phyloP scores from a whole-genome alignment of 179 eudicot species.

The Silene coronaria region DNA sequence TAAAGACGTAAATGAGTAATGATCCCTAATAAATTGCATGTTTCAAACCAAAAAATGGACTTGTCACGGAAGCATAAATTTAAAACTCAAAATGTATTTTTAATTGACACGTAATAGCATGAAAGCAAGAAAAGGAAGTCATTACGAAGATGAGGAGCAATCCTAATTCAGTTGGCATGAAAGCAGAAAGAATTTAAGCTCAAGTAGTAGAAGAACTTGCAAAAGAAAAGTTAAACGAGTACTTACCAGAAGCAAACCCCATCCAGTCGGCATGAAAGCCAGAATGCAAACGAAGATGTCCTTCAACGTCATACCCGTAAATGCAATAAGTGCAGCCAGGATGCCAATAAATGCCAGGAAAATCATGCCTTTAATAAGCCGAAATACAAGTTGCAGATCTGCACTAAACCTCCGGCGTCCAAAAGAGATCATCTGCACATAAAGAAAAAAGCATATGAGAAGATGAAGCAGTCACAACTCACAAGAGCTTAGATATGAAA shows the following conservation, averaged over 20 bases:
- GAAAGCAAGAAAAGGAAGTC: no score
- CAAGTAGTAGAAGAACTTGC: background rate
- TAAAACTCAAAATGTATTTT: no score
- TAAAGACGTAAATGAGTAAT: background rate
- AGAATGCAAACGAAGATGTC: slow-evolving; percentile 85
- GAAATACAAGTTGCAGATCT: slow-evolving; percentile 80
- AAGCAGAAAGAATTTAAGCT: background rate
- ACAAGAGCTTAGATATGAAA: background rate
- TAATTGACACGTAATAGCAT: no score
- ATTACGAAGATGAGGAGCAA: no score
- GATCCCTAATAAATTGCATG: no score
- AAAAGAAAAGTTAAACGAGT: background rate
- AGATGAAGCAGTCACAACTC: background rate
- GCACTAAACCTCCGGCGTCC: slow-evolving; percentile 90
- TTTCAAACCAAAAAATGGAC: no score
- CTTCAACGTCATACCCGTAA: slow-evolving; percentile 65
- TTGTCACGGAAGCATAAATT: no score
- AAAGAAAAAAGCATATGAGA: slow-evolving; percentile 1
- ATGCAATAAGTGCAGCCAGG: slow-evolving; percentile 53
- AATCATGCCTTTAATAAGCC: slow-evolving; percentile 80
- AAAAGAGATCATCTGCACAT: slow-evolving; percentile 66
- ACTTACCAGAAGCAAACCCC: slow-evolving; percentile 94
- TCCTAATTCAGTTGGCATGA: background rate
- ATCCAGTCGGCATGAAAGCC: slow-evolving; percentile 98
- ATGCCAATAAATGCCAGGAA: slow-evolving; percentile 71